These are phyloP conservation scores for Salicornia ramosissima DNA, from an alignment of 148 eudicot genomes.

Conservation along the genomic window DNA sequence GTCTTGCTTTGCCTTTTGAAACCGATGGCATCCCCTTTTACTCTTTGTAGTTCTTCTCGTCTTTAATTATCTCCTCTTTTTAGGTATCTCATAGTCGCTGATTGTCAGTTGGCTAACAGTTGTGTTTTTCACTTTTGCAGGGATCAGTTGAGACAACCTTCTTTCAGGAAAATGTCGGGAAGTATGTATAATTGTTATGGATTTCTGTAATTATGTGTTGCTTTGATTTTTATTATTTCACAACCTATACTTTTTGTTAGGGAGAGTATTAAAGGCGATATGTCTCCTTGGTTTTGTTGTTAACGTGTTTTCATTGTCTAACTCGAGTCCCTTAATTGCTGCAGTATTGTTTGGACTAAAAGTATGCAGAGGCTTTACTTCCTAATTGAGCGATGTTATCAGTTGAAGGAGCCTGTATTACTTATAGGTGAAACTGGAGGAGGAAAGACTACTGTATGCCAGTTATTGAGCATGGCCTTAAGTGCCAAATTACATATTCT, in stretches of 20 bases:
- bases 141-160: neutral
- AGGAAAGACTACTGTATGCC: slow-evolving; percentile 96
- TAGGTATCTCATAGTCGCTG: neutral
- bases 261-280: neutral
- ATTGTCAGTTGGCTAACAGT: neutral
- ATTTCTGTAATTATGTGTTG: neutral
- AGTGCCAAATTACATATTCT: slow-evolving; percentile 61
- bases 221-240: neutral
- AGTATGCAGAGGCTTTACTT: slow-evolving; percentile 83
- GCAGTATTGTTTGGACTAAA: slow-evolving; percentile 78
- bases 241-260: neutral
- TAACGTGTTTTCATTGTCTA: neutral
- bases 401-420: slow-evolving; percentile 89
- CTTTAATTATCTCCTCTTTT: neutral
- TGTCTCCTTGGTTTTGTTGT: neutral
- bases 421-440: slow-evolving; percentile 99
- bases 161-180: slow-evolving; percentile 16
- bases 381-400: slow-evolving; percentile 78
- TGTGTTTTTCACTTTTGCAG: slow-evolving; percentile 20
- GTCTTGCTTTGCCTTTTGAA: neutral
- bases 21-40: no score
- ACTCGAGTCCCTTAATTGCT: slow-evolving; percentile 15
- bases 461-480: slow-evolving; percentile 65
- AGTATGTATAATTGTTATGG: slow-evolving; percentile 15
- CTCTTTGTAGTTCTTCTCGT: neutral